phyloP scores from a whole-genome alignment of 2,329 filamentous ascomycete species.

The Tetracladium maxilliforme region DNA sequence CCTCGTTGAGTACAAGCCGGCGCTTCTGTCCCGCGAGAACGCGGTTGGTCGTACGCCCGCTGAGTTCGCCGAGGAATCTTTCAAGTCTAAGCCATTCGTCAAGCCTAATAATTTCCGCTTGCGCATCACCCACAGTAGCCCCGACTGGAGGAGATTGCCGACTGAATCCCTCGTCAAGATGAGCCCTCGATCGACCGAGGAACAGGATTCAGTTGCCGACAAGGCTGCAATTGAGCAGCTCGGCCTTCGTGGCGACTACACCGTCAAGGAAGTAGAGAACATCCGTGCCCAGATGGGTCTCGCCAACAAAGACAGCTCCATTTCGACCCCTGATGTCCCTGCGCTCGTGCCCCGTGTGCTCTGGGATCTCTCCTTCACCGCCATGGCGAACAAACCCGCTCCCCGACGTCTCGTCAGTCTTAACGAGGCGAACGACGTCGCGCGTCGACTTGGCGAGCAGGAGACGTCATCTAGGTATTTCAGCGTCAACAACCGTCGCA shows the following conservation, averaged over 20 bases:
- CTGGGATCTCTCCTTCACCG: too few relatives aligned
- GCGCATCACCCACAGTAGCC: constrained; percentile 7
- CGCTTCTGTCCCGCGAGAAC: constrained; percentile 55
- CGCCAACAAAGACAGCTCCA: too few relatives aligned
- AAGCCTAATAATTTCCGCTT: constrained; percentile 9
- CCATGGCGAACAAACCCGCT: neutral
- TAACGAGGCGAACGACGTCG: constrained; percentile 46
- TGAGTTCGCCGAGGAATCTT: constrained; percentile 47
- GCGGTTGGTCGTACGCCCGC: constrained; percentile 59
- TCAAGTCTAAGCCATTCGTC: constrained; percentile 18
- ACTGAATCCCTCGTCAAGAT: too few relatives aligned
- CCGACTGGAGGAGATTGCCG: too few relatives aligned
- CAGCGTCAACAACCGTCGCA: too few relatives aligned
- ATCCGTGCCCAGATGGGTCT: neutral
- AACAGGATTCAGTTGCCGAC: constrained; percentile 3
- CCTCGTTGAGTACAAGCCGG: constrained; percentile 32
- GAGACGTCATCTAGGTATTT: too few relatives aligned
- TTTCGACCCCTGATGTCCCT: too few relatives aligned
- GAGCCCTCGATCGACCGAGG: too few relatives aligned
- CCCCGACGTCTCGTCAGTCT: constrained; percentile 29
- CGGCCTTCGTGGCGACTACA: too few relatives aligned
- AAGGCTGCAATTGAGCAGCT: constrained; percentile 1
- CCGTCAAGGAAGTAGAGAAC: too few relatives aligned
- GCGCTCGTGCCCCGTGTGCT: too few relatives aligned
- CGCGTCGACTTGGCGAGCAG: constrained; percentile 36